Conservation (phyloP, 2,329 filamentous ascomycete species). For the Emydomyces testavorans region DNA sequence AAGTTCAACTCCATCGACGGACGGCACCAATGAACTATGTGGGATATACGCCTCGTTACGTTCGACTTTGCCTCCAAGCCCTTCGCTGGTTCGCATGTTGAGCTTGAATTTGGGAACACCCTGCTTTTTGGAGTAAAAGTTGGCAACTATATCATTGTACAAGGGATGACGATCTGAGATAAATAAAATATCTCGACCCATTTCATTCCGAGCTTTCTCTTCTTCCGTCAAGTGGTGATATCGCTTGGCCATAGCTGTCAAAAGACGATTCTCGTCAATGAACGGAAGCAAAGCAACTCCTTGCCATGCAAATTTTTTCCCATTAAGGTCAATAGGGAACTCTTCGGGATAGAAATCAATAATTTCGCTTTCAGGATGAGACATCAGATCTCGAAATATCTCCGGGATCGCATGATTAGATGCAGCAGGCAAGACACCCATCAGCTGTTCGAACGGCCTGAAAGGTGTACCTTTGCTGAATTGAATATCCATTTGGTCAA, state of each 20-base stretch:
- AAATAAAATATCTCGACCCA: conserved; percentile 70
- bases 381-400: conserved; percentile 85
- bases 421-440: conserved; percentile 90
- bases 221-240: conserved; percentile 69
- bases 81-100: conserved; percentile 62
- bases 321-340: conserved; percentile 86
- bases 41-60: conserved; percentile 78
- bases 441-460: conserved; percentile 88
- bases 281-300: conserved; percentile 88
- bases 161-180: conserved; percentile 74
- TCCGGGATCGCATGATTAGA: conserved; percentile 84
- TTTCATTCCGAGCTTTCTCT: conserved; percentile 64
- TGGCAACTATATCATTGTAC: conserved; percentile 70
- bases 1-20: conserved; percentile 59
- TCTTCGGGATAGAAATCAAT: conserved; percentile 96
- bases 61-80: conserved; percentile 66
- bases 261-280: conserved; percentile 79
- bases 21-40: conserved; percentile 67
- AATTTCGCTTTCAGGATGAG: conserved; percentile 73
- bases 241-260: conserved; percentile 69
- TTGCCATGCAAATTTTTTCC: conserved; percentile 98
- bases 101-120: conserved; percentile 56
- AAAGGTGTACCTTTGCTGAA: conserved; percentile 82
- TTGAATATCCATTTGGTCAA: conserved; percentile 63
- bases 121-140: conserved; percentile 88